phyloP scores from a whole-genome alignment of 2,329 filamentous ascomycete species.

The Pseudogymnoascus sp. region DNA sequence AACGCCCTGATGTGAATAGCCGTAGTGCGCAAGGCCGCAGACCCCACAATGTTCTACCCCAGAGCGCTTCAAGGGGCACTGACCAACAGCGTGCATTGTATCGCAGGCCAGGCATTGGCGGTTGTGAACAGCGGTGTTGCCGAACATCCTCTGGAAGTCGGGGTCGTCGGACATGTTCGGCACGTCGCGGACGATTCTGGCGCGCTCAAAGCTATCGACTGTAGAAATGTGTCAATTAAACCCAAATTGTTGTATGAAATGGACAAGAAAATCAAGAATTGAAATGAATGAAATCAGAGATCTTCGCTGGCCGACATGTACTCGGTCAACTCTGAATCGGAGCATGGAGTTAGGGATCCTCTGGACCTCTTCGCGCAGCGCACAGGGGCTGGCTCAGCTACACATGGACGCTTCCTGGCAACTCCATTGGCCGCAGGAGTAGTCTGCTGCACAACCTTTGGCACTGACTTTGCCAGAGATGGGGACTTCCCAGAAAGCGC shows the following conservation, averaged over 20 bases:
- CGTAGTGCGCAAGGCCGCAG: constrained; percentile 55
- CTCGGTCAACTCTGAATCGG: neutral
- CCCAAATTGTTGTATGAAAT: neutral
- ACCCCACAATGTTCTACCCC: constrained; percentile 55
- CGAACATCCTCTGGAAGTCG: neutral
- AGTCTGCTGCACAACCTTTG: neutral
- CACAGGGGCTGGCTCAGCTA: neutral
- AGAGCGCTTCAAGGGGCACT: constrained; percentile 51
- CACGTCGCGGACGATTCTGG: neutral
- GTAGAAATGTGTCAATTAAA: neutral
- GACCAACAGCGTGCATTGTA: constrained; percentile 45
- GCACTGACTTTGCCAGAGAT: neutral
- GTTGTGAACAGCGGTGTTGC: neutral
- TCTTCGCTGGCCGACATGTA: neutral
- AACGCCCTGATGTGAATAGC: constrained; percentile 35
- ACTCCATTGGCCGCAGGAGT: neutral
- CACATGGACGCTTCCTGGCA: neutral
- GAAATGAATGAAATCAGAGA: neutral
- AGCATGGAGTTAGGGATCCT: neutral
- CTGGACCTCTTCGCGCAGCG: neutral
- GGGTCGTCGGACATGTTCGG: neutral
- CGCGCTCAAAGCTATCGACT: constrained; percentile 1
- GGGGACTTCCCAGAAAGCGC: neutral
- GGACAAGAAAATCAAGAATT: neutral
- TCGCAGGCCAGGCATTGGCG: constrained; percentile 45